Conservation (phyloP, 2,329 filamentous ascomycete genomes). For the Monosporascus sp. region DNA sequence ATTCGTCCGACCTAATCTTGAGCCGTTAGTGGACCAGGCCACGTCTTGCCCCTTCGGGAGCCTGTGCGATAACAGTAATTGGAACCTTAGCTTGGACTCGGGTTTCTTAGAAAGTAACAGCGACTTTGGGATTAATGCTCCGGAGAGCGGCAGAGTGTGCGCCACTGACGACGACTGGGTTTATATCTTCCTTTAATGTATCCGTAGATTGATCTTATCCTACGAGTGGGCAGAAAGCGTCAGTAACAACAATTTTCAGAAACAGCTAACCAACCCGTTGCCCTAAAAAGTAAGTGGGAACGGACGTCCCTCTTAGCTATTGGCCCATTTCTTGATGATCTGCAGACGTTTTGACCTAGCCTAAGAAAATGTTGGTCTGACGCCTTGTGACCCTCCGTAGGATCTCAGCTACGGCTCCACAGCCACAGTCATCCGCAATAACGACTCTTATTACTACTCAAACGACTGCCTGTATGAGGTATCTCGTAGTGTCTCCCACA, state of each 20-base stretch:
- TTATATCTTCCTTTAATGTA: background rate
- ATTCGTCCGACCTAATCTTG: constrained; percentile 1
- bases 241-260: background rate
- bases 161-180: constrained; percentile 1
- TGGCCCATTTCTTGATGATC: too few relatives aligned
- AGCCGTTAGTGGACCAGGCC: background rate
- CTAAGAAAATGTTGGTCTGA: too few relatives aligned
- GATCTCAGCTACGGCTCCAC: too few relatives aligned
- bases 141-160: constrained; percentile 1
- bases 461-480: too few relatives aligned
- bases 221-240: background rate
- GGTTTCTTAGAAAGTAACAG: constrained; percentile 12
- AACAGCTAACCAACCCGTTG: too few relatives aligned
- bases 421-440: too few relatives aligned
- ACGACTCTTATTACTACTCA: too few relatives aligned
- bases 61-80: constrained; percentile 4
- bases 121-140: constrained; percentile 16
- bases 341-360: too few relatives aligned
- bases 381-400: too few relatives aligned
- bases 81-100: constrained; percentile 8
- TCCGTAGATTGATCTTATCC: background rate
- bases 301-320: too few relatives aligned
- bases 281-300: too few relatives aligned
- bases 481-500: too few relatives aligned
- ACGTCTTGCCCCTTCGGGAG: constrained; percentile 14